Conservation (phyloP, 108 stramenopile genomes). For the Discostella stelligeroides region DNA sequence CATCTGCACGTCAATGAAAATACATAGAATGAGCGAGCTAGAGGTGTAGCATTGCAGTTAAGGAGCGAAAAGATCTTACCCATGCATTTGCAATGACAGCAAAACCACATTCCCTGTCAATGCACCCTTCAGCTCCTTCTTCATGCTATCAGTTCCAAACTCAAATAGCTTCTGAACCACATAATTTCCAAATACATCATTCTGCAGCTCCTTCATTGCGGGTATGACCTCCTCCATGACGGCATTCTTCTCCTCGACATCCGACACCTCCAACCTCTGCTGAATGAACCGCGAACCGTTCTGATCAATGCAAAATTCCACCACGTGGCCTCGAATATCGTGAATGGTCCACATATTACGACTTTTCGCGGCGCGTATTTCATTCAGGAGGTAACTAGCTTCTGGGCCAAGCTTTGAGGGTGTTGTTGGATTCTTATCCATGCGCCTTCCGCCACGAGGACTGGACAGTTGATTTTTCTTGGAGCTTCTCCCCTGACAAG, state of each 20-base stretch:
- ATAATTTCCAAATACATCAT: slow-evolving; percentile 95
- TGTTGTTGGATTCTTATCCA: slow-evolving; percentile 34
- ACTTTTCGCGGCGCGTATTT: slow-evolving; percentile 75
- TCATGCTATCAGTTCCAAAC: slow-evolving; percentile 85
- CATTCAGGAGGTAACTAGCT: slow-evolving; percentile 58
- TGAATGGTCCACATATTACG: slow-evolving; percentile 75
- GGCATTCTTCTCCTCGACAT: slow-evolving; percentile 77
- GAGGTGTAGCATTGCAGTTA: background rate
- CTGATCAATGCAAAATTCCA: slow-evolving; percentile 96
- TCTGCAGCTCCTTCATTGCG: slow-evolving; percentile 65
- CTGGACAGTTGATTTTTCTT: slow-evolving; percentile 23
- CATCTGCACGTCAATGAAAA: slow-evolving; percentile 57
- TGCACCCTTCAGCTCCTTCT: slow-evolving; percentile 60
- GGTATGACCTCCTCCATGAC: slow-evolving; percentile 88
- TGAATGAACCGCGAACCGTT: slow-evolving; percentile 98
- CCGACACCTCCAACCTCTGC: slow-evolving; percentile 90
- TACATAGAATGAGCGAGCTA: background rate
- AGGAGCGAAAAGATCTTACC: slow-evolving; percentile 46
- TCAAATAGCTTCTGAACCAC: slow-evolving; percentile 98
- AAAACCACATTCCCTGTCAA: slow-evolving; percentile 81
- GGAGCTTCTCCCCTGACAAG: slow-evolving; percentile 27
- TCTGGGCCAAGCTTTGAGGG: slow-evolving; percentile 56
- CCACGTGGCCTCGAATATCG: slow-evolving; percentile 77
- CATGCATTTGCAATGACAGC: slow-evolving; percentile 92
- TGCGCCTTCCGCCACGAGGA: slow-evolving; percentile 24